These are phyloP conservation scores for Tulasnella sp. DNA, from an alignment of 768 basidiomycete species.

Conservation along the genomic window DNA sequence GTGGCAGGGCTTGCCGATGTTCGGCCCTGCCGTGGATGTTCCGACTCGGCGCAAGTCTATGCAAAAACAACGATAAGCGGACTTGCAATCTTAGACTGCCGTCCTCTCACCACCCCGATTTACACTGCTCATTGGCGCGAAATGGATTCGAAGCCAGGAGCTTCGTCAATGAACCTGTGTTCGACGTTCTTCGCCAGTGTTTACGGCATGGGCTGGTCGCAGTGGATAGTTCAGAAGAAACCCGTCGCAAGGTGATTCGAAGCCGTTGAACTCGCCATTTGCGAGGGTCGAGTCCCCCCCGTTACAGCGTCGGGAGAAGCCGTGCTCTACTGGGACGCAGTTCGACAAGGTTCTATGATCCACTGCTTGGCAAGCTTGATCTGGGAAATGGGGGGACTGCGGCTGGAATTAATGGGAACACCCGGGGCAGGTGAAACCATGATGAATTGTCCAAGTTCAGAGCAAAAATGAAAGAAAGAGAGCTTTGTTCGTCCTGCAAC, in stretches of 20 bases:
- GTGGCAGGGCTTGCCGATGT: slow-evolving; percentile 10
- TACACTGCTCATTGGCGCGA: not conserved
- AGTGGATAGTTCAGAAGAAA: not conserved
- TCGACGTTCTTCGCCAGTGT: not conserved
- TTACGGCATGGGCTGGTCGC: not conserved
- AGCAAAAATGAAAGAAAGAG: not conserved
- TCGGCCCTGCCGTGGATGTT: not conserved
- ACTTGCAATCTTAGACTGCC: slow-evolving; percentile 1
- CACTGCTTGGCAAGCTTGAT: not conserved
- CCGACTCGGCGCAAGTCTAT: not conserved
- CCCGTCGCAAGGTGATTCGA: not conserved
- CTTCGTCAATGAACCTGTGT: not conserved
- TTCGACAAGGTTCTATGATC: not conserved
- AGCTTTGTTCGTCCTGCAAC: not conserved
- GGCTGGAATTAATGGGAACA: not conserved
- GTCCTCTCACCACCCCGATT: not conserved
- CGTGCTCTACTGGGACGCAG: not conserved
- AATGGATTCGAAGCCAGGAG: not conserved
- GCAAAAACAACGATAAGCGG: slow-evolving; percentile 21
- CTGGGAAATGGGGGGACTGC: not conserved
- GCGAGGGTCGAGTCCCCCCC: not conserved
- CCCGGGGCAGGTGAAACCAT: not conserved
- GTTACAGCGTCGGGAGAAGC: not conserved
- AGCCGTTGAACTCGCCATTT: not conserved
- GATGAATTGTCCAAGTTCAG: not conserved